These are phyloP conservation scores for Pseudogymnoascus sp. DNA, from an alignment of 2,329 filamentous ascomycete species.

Conservation along the genomic window DNA sequence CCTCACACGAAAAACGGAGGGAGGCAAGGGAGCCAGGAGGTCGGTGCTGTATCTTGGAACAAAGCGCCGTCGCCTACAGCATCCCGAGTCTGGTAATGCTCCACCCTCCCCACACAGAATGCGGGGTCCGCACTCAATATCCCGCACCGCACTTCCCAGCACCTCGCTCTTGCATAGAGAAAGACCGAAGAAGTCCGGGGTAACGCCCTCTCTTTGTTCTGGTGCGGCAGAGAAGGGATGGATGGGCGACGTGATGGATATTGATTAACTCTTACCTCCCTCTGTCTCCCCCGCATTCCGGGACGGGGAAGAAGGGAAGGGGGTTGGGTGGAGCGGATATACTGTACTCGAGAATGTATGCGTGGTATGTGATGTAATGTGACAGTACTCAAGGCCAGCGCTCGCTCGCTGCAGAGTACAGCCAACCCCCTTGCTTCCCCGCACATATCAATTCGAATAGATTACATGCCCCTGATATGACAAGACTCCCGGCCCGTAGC, in stretches of 20 bases:
- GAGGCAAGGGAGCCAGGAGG: not conserved
- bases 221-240: not conserved
- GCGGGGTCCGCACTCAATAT: not conserved
- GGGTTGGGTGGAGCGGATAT: not conserved
- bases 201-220: not conserved
- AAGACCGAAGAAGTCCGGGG: not conserved
- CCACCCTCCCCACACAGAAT: not conserved
- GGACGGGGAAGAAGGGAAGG: no score
- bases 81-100: not conserved
- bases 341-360: not conserved
- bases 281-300: no score
- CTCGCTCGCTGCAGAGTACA: not conserved
- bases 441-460: not conserved
- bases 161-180: not conserved
- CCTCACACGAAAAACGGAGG: not conserved
- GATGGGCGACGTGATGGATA: no score
- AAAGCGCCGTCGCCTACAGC: not conserved
- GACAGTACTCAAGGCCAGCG: no score
- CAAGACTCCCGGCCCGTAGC: not conserved
- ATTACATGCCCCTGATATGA: not conserved
- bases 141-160: not conserved
- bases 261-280: no score
- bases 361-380: not conserved
- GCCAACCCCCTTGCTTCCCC: not conserved
- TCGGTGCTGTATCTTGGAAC: not conserved